phyloP scores from a whole-genome alignment of 768 basidiomycete species.

The Hortiboletus campestris region DNA sequence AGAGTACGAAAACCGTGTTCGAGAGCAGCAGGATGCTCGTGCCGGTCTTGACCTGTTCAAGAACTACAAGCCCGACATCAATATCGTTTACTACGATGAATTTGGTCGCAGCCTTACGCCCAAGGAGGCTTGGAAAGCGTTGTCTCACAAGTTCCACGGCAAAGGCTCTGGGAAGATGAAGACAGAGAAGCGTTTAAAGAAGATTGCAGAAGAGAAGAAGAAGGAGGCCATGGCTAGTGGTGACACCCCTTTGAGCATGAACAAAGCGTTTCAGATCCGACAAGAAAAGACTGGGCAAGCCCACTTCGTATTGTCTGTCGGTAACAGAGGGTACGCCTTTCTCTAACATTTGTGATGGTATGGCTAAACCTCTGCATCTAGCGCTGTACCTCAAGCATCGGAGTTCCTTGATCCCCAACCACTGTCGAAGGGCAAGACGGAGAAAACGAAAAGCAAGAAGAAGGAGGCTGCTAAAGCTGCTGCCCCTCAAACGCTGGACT shows the following conservation, averaged over 20 bases:
- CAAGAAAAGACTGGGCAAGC: conserved; percentile 95
- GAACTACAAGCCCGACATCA: conserved; percentile 95
- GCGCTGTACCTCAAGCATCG: conserved; percentile 82
- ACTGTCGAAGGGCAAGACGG: conserved; percentile 79
- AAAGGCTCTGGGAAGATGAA: conserved; percentile 97
- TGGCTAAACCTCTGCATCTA: conserved; percentile 31
- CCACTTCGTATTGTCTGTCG: conserved; percentile 93
- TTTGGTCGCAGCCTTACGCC: conserved; percentile 83
- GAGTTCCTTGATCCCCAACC: conserved; percentile 82
- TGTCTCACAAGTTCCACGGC: conserved; percentile 98
- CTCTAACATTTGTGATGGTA: neutral
- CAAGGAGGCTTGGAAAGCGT: conserved; percentile 98
- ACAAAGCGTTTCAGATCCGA: conserved; percentile 85
- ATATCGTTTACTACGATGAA: conserved; percentile 96
- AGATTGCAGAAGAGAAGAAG: conserved; percentile 97
- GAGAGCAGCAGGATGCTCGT: conserved; percentile 90
- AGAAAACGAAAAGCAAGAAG: conserved; percentile 77
- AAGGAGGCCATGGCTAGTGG: conserved; percentile 90
- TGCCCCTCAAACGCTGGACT: conserved; percentile 44
- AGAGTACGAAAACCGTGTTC: conserved; percentile 89
- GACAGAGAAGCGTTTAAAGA: conserved; percentile 94
- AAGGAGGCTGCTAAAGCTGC: conserved; percentile 58
- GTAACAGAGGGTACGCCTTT: conserved; percentile 77
- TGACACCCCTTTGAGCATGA: conserved; percentile 96
- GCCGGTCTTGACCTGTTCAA: conserved; percentile 80